Evolutionary conservation across 306 rosid genomes (phyloP).

Genomic region (Calophaca sinica): DNA sequence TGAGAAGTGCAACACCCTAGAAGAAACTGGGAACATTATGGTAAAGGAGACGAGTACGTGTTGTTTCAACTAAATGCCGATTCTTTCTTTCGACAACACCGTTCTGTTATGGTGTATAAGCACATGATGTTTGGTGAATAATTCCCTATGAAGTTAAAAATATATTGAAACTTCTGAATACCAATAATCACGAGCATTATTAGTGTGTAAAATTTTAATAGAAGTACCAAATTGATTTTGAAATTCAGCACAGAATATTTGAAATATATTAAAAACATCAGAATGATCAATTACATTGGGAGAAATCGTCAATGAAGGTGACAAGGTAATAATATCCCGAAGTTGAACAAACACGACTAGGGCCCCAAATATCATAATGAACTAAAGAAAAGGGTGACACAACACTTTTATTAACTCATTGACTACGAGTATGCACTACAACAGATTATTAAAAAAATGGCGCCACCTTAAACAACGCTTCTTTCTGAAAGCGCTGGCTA

Average conservation of each 20-base stretch:
- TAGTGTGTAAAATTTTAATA: neutral
- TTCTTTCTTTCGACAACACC: conserved; percentile 1
- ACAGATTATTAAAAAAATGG: too few species aligned
- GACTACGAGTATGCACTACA: too few species aligned
- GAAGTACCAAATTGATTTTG: neutral
- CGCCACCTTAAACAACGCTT: too few species aligned
- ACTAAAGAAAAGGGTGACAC: too few species aligned
- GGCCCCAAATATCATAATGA: neutral
- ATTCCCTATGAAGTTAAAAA: neutral
- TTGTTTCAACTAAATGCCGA: neutral
- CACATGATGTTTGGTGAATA: neutral
- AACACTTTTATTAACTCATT: too few species aligned
- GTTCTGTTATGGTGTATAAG: neutral
- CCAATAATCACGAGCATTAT: neutral
- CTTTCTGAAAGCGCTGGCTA: too few species aligned
- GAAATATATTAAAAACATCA: neutral
- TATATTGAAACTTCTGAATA: neutral
- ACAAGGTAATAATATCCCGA: too few species aligned
- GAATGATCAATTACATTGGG: neutral
- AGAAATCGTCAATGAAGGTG: neutral
- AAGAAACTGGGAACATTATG: neutral
- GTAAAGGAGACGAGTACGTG: neutral
- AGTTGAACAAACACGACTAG: neutral
- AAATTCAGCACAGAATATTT: too few species aligned
- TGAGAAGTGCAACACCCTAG: neutral